Conservation (phyloP, 257 asterid genomes). For the Rubia yunnanensis region DNA sequence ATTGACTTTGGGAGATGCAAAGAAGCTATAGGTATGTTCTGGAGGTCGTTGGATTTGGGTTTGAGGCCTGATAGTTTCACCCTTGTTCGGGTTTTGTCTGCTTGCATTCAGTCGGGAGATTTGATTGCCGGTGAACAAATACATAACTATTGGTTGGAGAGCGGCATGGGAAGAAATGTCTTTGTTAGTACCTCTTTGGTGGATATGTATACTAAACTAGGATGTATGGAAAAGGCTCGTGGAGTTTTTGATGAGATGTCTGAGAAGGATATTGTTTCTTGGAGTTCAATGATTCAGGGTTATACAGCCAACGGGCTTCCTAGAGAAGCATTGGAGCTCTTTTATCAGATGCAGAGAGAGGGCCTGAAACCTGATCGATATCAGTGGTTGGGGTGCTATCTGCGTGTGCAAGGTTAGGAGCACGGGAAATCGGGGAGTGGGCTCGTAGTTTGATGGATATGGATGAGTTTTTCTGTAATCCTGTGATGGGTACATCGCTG, state of each 20-base stretch:
- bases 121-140: slow-evolving; percentile 29
- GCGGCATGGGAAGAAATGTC: slow-evolving; percentile 31
- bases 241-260: slow-evolving; percentile 31
- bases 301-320: slow-evolving; percentile 39
- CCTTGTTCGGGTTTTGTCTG: slow-evolving; percentile 28
- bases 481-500: slow-evolving; percentile 34
- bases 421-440: slow-evolving; percentile 35
- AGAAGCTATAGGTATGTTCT: slow-evolving; percentile 31
- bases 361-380: slow-evolving; percentile 26
- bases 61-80: slow-evolving; percentile 35
- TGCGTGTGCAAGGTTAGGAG: slow-evolving; percentile 42
- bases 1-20: slow-evolving; percentile 21
- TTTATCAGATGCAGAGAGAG: slow-evolving; percentile 23
- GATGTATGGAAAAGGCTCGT: slow-evolving; percentile 33
- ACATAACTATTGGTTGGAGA: slow-evolving; percentile 20
- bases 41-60: slow-evolving; percentile 23
- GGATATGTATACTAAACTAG: slow-evolving; percentile 37
- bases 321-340: slow-evolving; percentile 31
- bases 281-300: slow-evolving; percentile 47
- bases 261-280: slow-evolving; percentile 37
- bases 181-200: slow-evolving; percentile 33
- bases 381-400: slow-evolving; percentile 48
- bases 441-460: slow-evolving; percentile 26
- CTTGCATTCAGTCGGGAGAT: slow-evolving; percentile 30
- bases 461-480: slow-evolving; percentile 28